Evolutionary conservation across 768 basidiomycete species (phyloP), one percentile per base, ranked within the genome.

Genomic region (Crassisporium funariophilum): DNA sequence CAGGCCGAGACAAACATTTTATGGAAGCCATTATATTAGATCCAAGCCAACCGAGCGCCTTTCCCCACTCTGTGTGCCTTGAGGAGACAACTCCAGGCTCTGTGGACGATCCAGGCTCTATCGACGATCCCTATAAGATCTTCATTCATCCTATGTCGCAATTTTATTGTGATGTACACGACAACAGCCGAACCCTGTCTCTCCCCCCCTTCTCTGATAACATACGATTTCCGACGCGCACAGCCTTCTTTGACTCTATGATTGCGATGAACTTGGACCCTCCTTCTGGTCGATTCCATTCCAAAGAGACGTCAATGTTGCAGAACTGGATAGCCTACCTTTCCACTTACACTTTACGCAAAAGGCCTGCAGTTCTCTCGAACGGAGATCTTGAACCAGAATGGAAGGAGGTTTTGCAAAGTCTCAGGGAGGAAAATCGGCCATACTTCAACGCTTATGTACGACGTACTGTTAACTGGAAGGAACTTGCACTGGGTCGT

Each of bases 71-170:
- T 12, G 36, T 37, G 2, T 17, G 17, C 36, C 36, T 37, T 16
- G 36, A 37, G 36, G 11, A 10, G 36, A 37, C 36, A 21, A 37
- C 12, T 3, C 36, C 36, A 4, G n/a, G n/a, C n/a, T n/a, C n/a
- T n/a, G n/a, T n/a, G 8, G 8, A 29, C 13, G 27, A 29, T 13
- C 7, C n/a, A 13, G 10, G n/a, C 39, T 9, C 6, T 9, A 24
- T 21, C 21, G 27, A 44, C 15, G 39, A 49, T 11, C 56, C 56
- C 8, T 24, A 44, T 9, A 43, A 39, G 2, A 54, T 57, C 5
- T 20, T 46, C 15, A 34, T 57, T 25, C 58, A 60, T 25, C 50
- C 51, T 31, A 35, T 46, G n/a, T 53, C 47, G 7, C 29, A 44
- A 16, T 55, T 47, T 16, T 29, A 46, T 33, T 36, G 55, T 19